Base-by-base conservation (phyloP, 164 flowering plant genomes). In the Vitis riparia region DNA sequence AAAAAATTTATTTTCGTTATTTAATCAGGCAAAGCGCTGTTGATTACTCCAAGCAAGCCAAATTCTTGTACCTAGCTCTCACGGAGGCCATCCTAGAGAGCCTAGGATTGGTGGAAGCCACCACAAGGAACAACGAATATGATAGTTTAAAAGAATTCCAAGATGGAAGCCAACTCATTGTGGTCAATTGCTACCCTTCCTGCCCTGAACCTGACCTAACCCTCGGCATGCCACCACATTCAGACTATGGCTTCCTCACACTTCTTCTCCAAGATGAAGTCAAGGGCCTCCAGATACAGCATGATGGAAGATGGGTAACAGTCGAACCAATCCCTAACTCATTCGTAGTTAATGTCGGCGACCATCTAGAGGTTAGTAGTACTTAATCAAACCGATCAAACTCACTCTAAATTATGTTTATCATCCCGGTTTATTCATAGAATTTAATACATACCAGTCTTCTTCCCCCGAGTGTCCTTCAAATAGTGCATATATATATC, bases 191-290 rank as follows among this genome's bases (percentile, higher is more conserved):
- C 51, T 63, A 37, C 66, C 66, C 66, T 9, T 8, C 51, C 8
- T 63, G 66, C 66, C 66, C 66, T 17, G 66, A 63, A 47, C 66
- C 66, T 15, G 66, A 63, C 9, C 51, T 63, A 10, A 63, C 66
- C 17, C 55, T 63, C 8, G 66, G 66, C 2, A 37, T 63, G 66
- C 66, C 66, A 3, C 51, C 66, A 10, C 66, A 63, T 17, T 63
- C 66, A 8, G 66, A 63, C 66, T 63, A 63, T n/a, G 56, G 55
- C 30, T 50, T 65, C 56, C 67, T 65, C 66, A 63, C 66, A 3
- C 52, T 63, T 14, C 51, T 63, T 47, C 52, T 63, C 19, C 66
- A 63, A 30, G 66, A 63, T 15, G 66, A 63, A 63, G 66, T 63
- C 66, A 15, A 63, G 51, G 66, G 66, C 19, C 66, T 63, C 9